Conservation (phyloP, 2,329 filamentous ascomycete genomes). For the Botrytis paeoniae region DNA sequence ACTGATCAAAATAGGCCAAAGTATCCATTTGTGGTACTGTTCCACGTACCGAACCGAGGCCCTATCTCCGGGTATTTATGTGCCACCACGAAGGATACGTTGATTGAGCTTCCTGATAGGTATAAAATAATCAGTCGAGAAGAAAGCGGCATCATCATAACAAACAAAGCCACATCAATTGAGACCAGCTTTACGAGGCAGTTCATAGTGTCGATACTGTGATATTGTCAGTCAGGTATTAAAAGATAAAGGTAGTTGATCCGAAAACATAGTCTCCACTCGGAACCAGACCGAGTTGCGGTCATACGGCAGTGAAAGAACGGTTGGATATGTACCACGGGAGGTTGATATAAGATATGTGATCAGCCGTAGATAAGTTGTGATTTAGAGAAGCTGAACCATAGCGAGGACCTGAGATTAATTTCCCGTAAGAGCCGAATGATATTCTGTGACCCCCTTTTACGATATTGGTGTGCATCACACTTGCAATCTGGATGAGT, state of each 20-base stretch:
- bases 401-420: not conserved
- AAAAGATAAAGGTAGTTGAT: not conserved
- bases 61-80: conserved; percentile 10
- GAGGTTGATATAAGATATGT: conserved; percentile 11
- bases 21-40: conserved; percentile 2
- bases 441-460: not conserved
- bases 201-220: not conserved
- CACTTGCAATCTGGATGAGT: not conserved
- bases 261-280: conserved; percentile 1
- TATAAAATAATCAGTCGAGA: not conserved
- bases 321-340: not conserved
- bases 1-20: not conserved
- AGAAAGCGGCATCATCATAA: not conserved
- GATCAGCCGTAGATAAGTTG: conserved; percentile 11
- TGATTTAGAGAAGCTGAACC: not conserved
- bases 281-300: not conserved
- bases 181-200: not conserved
- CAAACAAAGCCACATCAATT: not conserved
- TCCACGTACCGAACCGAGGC: conserved; percentile 13
- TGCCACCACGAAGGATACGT: not conserved
- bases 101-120: conserved; percentile 2
- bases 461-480: not conserved
- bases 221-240: not conserved
- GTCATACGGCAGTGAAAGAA: conserved; percentile 1
- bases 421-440: not conserved